These are phyloP conservation scores for Ligustrum vulgare DNA, from an alignment of 257 asterid species.

Conservation along the genomic window DNA sequence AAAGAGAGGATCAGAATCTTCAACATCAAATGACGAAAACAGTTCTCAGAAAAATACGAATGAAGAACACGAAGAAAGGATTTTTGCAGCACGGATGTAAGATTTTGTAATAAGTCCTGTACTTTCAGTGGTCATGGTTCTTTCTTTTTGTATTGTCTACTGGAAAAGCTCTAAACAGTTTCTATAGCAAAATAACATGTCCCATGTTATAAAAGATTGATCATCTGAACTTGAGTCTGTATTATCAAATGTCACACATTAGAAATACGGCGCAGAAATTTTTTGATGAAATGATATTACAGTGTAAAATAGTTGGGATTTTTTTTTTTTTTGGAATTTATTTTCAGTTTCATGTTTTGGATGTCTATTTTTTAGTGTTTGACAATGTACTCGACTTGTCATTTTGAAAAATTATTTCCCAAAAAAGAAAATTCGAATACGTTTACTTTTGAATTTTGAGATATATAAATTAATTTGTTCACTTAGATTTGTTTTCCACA, in stretches of 20 bases:
- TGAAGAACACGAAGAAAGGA: conserved; percentile 50
- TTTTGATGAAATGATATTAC: not conserved
- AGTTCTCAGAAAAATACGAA: conserved; percentile 23
- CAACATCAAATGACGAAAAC: conserved; percentile 45
- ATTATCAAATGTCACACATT: not conserved
- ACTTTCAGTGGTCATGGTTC: conserved; percentile 10
- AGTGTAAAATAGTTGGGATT: not conserved
- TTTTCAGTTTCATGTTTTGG: too few relatives aligned
- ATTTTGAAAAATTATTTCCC: too few relatives aligned
- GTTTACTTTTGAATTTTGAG: too few relatives aligned
- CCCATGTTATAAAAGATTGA: not conserved
- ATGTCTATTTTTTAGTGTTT: too few relatives aligned
- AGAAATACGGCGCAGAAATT: not conserved
- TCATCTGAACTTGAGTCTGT: not conserved
- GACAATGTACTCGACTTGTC: too few relatives aligned
- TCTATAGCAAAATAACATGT: not conserved
- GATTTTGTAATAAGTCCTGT: conserved; percentile 18
- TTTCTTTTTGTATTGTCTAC: conserved; percentile 17
- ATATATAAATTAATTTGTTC: too few relatives aligned
- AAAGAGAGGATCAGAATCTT: conserved; percentile 34
- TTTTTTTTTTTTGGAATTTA: too few relatives aligned
- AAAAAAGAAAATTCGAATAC: too few relatives aligned
- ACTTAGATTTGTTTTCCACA: too few relatives aligned
- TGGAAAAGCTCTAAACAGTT: not conserved
- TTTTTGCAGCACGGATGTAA: conserved; percentile 51